Evolutionary conservation across 495 filamentous ascomycete species (phyloP).

Genomic region (Aspergillus heteromorphus): DNA sequence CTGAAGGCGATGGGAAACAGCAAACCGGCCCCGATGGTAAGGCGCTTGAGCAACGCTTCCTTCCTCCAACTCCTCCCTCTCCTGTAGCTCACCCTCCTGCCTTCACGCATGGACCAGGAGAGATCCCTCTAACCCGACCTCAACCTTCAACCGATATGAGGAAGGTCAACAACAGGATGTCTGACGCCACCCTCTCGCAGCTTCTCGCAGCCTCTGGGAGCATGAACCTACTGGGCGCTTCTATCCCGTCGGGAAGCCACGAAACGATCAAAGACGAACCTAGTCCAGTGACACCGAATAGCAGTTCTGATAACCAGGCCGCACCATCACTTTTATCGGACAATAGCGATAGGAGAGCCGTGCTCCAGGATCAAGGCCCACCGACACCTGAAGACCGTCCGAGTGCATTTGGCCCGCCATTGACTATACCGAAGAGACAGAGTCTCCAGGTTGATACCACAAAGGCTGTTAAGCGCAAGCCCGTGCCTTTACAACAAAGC

Average conservation of each 20-base stretch:
- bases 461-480: slow-evolving; percentile 56
- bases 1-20: slow-evolving; percentile 50
- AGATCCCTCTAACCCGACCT: slow-evolving; percentile 61
- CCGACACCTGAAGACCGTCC: slow-evolving; percentile 18
- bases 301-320: neutral
- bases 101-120: slow-evolving; percentile 65
- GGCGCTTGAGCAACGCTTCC: slow-evolving; percentile 42
- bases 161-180: slow-evolving; percentile 73
- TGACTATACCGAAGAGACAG: slow-evolving; percentile 26
- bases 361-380: slow-evolving; percentile 9
- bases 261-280: slow-evolving; percentile 12
- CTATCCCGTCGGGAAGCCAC: slow-evolving; percentile 29
- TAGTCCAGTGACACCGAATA: slow-evolving; percentile 1
- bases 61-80: slow-evolving; percentile 56
- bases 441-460: slow-evolving; percentile 37
- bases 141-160: slow-evolving; percentile 69
- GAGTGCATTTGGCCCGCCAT: slow-evolving; percentile 14
- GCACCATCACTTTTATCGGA: slow-evolving; percentile 2
- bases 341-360: slow-evolving; percentile 21
- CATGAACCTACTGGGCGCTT: slow-evolving; percentile 30
- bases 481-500: slow-evolving; percentile 45
- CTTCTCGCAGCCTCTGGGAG: slow-evolving; percentile 58
- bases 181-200: slow-evolving; percentile 71
- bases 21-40: slow-evolving; percentile 14
- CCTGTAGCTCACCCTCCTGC: slow-evolving; percentile 71